These are phyloP conservation scores for Yarrowia galli DNA, from an alignment of 1,139 yeast species.

Conservation along the genomic window DNA sequence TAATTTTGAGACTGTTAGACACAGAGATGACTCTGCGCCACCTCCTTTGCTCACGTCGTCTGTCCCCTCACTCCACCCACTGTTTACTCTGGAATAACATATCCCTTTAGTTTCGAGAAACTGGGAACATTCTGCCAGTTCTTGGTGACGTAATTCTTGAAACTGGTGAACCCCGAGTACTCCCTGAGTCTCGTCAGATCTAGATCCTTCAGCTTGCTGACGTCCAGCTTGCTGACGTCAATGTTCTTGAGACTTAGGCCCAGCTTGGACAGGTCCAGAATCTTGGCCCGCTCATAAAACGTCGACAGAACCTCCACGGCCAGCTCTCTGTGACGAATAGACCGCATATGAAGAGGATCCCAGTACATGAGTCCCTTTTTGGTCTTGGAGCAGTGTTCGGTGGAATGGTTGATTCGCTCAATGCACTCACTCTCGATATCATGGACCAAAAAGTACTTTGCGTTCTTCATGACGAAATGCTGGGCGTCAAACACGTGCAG, in stretches of 20 bases:
- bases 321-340: conserved; percentile 21
- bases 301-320: conserved; percentile 22
- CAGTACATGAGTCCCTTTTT: conserved; percentile 33
- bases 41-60: no score
- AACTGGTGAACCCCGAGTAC: conserved; percentile 20
- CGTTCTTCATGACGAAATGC: conserved; percentile 22
- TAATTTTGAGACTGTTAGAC: no score
- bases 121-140: conserved; percentile 34
- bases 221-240: conserved; percentile 12
- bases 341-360: conserved; percentile 22
- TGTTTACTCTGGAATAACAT: conserved; percentile 12
- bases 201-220: conserved; percentile 18
- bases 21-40: no score
- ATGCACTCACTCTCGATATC: conserved; percentile 31
- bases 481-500: conserved; percentile 28
- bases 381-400: conserved; percentile 27
- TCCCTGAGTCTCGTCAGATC: conserved; percentile 20
- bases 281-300: conserved; percentile 26
- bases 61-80: neutral
- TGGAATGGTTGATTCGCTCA: conserved; percentile 24
- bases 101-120: conserved; percentile 26
- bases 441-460: conserved; percentile 24
- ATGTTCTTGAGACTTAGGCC: conserved; percentile 13
- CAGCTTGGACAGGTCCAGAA: conserved; percentile 17
- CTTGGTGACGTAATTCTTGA: conserved; percentile 18